Evolutionary conservation across 2,329 filamentous ascomycete genomes (phyloP), one percentile per base, ranked within the genome.

Genomic region (Aspergillus viridinutans): DNA sequence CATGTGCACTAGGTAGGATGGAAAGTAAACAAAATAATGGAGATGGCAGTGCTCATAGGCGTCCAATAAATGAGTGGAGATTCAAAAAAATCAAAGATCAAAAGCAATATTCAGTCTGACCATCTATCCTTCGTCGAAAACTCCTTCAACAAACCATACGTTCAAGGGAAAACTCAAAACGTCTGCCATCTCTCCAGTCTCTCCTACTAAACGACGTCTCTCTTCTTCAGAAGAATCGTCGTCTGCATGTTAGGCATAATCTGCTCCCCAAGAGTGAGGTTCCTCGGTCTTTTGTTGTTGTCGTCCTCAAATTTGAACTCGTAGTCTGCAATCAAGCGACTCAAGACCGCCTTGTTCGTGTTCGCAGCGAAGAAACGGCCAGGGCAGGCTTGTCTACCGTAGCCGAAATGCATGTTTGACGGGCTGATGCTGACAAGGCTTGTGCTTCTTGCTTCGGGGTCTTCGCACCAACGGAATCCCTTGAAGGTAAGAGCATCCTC

Each of bases 271-370:
- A 64, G 63, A 8, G 55, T 47, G 17, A 68, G 38, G 54, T 71
- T 70, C 12, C 49, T 25, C 0, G 69, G 65, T 29, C 64, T 63
- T 10, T 49, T 54, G 26, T 58, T 48, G 23, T 55, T 54, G 4
- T 55, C 50, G 3, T 61, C 56, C 40, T 63, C 59, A n/a, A 68
- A 66, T 49, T 66, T 66, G 25, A 71, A 63, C 4, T 72, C 69
- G 49, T 71, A 71, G 6, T 70, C 67, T 26, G 64, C 53, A 10
- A 70, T 56, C 25, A 72, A 55, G 12, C 64, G 65, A 26, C 69
- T 69, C 29, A 70, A 43, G 32, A 70, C 61, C 3, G 64, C 63
- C 50, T 71, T 70, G 35, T 66, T 58, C 3, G 62, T 62, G 42
- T 59, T 61, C 21, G 51, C 53, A 1, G 61, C 64, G n/a, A 69